phyloP scores from a whole-genome alignment of 2,329 filamentous ascomycete genomes.

The Reticulascus tulasneorum region DNA sequence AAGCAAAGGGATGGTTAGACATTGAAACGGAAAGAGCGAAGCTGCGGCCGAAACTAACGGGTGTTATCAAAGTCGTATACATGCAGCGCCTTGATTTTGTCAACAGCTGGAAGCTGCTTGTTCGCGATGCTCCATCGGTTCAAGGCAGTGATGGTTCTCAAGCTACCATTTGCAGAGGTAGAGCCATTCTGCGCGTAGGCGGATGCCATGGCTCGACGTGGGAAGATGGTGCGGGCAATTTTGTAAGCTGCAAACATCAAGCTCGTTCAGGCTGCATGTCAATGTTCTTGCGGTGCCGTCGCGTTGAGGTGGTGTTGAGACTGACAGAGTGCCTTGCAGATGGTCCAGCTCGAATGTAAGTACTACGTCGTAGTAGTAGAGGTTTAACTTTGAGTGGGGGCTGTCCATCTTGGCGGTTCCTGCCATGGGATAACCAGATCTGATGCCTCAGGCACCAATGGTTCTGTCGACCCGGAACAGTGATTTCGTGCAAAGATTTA shows the following conservation, averaged over 20 bases:
- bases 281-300: background rate
- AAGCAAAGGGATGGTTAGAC: background rate
- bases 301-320: too few relatives aligned
- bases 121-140: constrained; percentile 80
- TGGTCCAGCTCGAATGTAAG: too few relatives aligned
- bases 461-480: too few relatives aligned
- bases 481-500: too few relatives aligned
- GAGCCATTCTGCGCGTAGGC: constrained; percentile 14
- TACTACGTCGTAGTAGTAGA: too few relatives aligned
- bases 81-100: constrained; percentile 75
- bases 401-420: too few relatives aligned
- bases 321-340: too few relatives aligned
- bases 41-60: constrained; percentile 37
- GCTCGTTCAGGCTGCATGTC: constrained; percentile 8
- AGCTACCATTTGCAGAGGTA: constrained; percentile 18
- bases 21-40: constrained; percentile 1
- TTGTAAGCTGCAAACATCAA: constrained; percentile 16
- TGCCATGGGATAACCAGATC: too few relatives aligned
- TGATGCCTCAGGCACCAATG: too few relatives aligned
- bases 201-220: constrained; percentile 16
- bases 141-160: constrained; percentile 74
- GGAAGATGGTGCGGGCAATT: constrained; percentile 10
- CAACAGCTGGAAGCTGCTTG: constrained; percentile 60
- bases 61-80: constrained; percentile 99
- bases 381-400: too few relatives aligned